These are phyloP conservation scores for Termitomyces sp. DNA, from an alignment of 768 basidiomycete species.

Conservation along the genomic window DNA sequence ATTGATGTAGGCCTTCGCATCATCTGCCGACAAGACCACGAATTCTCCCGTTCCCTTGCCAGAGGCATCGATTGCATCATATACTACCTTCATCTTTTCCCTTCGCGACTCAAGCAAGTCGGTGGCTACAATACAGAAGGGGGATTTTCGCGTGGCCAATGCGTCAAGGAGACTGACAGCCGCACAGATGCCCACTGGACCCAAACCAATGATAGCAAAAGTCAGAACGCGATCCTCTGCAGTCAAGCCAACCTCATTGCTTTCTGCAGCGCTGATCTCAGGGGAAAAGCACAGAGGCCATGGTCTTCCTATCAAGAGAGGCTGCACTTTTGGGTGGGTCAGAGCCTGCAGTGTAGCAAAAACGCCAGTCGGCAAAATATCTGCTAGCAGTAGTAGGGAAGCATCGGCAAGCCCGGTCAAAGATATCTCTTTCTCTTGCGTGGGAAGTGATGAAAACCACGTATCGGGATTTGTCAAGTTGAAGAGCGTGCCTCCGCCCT, in stretches of 20 bases:
- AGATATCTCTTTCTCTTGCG: conserved; percentile 29
- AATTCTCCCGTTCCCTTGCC: conserved; percentile 45
- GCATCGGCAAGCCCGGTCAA: conserved; percentile 47
- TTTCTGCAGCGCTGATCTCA: conserved; percentile 12
- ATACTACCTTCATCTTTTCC: conserved; percentile 54
- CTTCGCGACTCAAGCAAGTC: conserved; percentile 55
- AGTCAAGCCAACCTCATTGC: conserved; percentile 27
- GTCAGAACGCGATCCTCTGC: conserved; percentile 47
- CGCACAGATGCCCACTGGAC: conserved; percentile 75
- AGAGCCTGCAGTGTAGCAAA: conserved; percentile 71
- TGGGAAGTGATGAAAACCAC: conserved; percentile 33
- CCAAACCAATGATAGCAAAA: conserved; percentile 67
- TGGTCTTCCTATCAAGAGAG: conserved; percentile 50
- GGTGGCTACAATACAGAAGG: conserved; percentile 56
- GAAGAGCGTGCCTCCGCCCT: conserved; percentile 74
- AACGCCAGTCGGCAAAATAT: conserved; percentile 76
- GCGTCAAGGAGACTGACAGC: conserved; percentile 58
- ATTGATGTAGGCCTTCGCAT: conserved; percentile 41
- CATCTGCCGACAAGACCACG: conserved; percentile 42
- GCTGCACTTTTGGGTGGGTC: conserved; percentile 64
- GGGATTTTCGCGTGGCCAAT: conserved; percentile 36
- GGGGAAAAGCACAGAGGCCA: conserved; percentile 48
- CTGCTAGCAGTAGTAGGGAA: conserved; percentile 66
- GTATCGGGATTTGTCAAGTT: conserved; percentile 45
- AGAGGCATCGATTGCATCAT: conserved; percentile 38